Conservation (phyloP, 331 rosid genomes). For the Malus hybrid region DNA sequence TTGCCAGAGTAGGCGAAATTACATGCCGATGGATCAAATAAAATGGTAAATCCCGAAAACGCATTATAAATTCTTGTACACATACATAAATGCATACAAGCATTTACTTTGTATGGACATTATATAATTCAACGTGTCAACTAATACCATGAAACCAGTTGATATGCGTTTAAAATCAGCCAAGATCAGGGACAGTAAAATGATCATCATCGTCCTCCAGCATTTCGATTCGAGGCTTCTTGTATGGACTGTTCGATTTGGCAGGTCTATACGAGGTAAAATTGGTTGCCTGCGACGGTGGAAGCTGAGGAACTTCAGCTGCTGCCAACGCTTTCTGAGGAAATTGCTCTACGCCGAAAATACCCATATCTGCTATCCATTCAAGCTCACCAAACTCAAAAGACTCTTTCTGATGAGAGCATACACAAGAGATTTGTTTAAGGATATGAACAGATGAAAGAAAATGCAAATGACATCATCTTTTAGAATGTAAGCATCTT, state of each 20-base stretch:
- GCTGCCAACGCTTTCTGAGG: slow-evolving; percentile 62
- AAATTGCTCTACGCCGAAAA: slow-evolving; percentile 54
- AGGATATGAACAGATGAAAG: neutral
- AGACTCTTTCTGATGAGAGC: slow-evolving; percentile 54
- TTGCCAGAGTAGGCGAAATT: neutral
- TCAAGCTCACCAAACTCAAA: slow-evolving; percentile 87
- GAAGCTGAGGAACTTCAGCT: slow-evolving; percentile 94
- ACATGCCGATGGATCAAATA: neutral
- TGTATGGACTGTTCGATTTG: slow-evolving; percentile 44
- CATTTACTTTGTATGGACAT: neutral
- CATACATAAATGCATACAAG: slow-evolving; percentile 1
- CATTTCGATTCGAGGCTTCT: slow-evolving; percentile 73
- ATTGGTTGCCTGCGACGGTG: slow-evolving; percentile 38
- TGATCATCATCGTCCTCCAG: slow-evolving; percentile 65
- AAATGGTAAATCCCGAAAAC: neutral
- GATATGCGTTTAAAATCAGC: slow-evolving; percentile 22
- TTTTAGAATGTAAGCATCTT: too few species aligned
- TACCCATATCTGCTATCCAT: slow-evolving; percentile 73
- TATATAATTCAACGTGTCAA: slow-evolving; percentile 18
- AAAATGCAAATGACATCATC: too few species aligned
- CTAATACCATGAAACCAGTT: neutral
- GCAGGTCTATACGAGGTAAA: slow-evolving; percentile 35
- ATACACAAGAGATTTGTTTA: neutral
- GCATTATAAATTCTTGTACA: slow-evolving; percentile 12
- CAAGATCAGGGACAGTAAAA: slow-evolving; percentile 90